phyloP scores from a whole-genome alignment of 2,329 filamentous ascomycete genomes.

The Talaromyces albobiverticillius region DNA sequence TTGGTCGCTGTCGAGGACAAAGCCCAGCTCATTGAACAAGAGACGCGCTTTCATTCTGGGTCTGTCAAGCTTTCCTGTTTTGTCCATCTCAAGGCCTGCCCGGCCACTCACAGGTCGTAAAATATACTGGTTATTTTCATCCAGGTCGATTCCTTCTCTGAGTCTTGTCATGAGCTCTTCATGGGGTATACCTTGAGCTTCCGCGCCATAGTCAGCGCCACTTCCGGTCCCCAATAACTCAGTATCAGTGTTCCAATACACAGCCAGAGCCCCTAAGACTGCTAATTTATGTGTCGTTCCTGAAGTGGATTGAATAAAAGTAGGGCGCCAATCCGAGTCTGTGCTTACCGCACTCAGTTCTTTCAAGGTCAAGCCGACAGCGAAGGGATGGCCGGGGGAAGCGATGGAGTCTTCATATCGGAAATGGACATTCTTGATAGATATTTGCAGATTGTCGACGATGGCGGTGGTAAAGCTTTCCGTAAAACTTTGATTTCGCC shows the following conservation, averaged over 20 bases:
- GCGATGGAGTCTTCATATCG: constrained; percentile 98
- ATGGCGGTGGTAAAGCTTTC: constrained; percentile 93
- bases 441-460: constrained; percentile 96
- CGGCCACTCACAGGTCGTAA: constrained; percentile 93
- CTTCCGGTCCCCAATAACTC: constrained; percentile 77
- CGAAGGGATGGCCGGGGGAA: constrained; percentile 90
- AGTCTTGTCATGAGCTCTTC: constrained; percentile 75
- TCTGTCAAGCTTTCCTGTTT: constrained; percentile 73
- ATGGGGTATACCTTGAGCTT: constrained; percentile 62
- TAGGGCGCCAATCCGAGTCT: constrained; percentile 89
- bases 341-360: constrained; percentile 98
- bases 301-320: constrained; percentile 86
- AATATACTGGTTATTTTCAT: constrained; percentile 85
- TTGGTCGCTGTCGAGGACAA: constrained; percentile 96
- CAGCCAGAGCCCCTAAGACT: constrained; percentile 79
- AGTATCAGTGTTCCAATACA: constrained; percentile 98
- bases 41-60: constrained; percentile 89
- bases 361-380: constrained; percentile 84
- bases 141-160: constrained; percentile 73
- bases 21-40: constrained; percentile 93
- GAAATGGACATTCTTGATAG: constrained; percentile 96
- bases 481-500: constrained; percentile 97
- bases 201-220: constrained; percentile 60
- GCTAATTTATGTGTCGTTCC: constrained; percentile 89
- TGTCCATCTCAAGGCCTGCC: constrained; percentile 92